Evolutionary conservation across 2,329 filamentous ascomycete genomes (phyloP).

Genomic region (Scytalidium sp.): DNA sequence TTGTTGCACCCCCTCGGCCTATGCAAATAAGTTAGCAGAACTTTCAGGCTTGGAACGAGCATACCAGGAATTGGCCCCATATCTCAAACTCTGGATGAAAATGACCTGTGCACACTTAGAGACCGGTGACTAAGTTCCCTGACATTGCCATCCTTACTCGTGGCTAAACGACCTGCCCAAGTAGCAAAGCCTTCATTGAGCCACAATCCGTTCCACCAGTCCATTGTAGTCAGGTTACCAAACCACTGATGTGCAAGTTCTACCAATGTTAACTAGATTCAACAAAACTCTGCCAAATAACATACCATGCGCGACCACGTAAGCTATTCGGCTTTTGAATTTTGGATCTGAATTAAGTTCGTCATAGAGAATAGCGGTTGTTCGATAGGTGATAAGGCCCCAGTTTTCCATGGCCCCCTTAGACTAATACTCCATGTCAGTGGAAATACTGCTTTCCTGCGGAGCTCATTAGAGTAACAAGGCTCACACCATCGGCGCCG

Average conservation of each 20-base stretch:
- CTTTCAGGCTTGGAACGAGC: background rate
- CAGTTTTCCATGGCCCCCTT: slow-evolving; percentile 78
- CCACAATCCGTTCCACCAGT: slow-evolving; percentile 92
- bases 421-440: too few species aligned
- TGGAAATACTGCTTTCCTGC: slow-evolving; percentile 33
- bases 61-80: slow-evolving; percentile 83
- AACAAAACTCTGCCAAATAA: background rate
- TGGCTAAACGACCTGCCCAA: slow-evolving; percentile 57
- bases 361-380: slow-evolving; percentile 88
- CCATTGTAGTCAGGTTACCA: slow-evolving; percentile 88
- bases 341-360: slow-evolving; percentile 82
- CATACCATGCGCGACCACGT: slow-evolving; percentile 75
- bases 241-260: slow-evolving; percentile 95
- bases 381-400: slow-evolving; percentile 91
- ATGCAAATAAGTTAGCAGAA: background rate
- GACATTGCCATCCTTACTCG: slow-evolving; percentile 70
- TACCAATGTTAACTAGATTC: background rate
- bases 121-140: slow-evolving; percentile 53
- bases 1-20: slow-evolving; percentile 82
- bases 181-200: slow-evolving; percentile 96
- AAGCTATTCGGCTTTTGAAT: slow-evolving; percentile 88
- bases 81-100: slow-evolving; percentile 94
- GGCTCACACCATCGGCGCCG: background rate
- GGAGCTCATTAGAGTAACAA: slow-evolving; percentile 20
- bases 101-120: slow-evolving; percentile 49